Evolutionary conservation across 2,329 filamentous ascomycete species (phyloP).

Genomic region (Paraphaeosphaeria sporulosa): DNA sequence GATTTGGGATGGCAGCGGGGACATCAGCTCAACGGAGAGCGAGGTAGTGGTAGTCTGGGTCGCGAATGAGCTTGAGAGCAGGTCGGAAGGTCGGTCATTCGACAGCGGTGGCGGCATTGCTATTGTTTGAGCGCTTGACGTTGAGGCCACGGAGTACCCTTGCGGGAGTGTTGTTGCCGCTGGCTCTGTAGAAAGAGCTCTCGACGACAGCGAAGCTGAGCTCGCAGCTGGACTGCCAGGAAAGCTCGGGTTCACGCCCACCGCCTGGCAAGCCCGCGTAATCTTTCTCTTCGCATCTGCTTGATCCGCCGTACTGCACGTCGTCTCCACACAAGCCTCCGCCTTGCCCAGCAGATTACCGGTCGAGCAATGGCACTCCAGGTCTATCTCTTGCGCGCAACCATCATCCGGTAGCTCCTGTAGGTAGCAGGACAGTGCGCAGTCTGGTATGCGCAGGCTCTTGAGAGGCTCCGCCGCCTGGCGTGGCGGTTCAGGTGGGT

Average conservation of each 20-base stretch:
- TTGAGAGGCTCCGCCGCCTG: neutral
- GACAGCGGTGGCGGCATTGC: neutral
- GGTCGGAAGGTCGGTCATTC: neutral
- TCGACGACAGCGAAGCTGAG: neutral
- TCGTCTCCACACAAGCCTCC: conserved; percentile 21
- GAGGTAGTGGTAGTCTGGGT: neutral
- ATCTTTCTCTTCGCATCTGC: conserved; percentile 20
- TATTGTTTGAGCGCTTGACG: neutral
- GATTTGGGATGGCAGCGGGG: neutral
- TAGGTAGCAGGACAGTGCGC: conserved; percentile 30
- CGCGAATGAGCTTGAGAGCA: neutral
- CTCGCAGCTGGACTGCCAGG: neutral
- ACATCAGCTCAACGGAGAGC: neutral
- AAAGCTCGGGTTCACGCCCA: neutral
- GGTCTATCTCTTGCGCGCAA: conserved; percentile 27
- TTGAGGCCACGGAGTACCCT: neutral
- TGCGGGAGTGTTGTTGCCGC: neutral
- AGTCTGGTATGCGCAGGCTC: conserved; percentile 23
- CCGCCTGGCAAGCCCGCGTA: conserved; percentile 9
- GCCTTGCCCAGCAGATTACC: conserved; percentile 20
- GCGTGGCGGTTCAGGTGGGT: neutral
- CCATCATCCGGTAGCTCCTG: conserved; percentile 24
- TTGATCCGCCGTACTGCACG: conserved; percentile 16
- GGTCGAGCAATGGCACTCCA: conserved; percentile 27
- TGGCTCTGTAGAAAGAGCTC: neutral